Percentiles rank a stretch among this genome's conserved stretches.
phyloP scores from a whole-genome alignment of 1,139 yeast genomes.

The Kazachstania sp. region DNA sequence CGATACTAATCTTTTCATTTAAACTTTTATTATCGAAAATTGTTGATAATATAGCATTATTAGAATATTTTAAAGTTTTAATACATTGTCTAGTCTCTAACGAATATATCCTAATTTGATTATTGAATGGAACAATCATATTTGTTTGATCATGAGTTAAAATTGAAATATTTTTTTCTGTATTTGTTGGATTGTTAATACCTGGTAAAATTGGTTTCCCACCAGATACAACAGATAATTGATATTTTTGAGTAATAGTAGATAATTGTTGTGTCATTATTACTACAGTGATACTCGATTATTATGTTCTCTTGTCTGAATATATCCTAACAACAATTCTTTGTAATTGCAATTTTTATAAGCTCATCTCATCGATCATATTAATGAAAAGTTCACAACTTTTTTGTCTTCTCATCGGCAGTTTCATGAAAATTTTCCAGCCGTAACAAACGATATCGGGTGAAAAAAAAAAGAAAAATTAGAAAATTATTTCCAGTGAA shows the following conservation, averaged over 20 bases:
- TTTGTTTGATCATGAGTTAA: slow-evolving; percentile 52
- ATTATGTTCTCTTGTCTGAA: too few relatives aligned
- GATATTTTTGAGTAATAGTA: slow-evolving; percentile 32
- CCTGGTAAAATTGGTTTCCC: slow-evolving; percentile 46
- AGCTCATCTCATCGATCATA: background rate
- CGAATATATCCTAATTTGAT: slow-evolving; percentile 67
- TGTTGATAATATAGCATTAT: slow-evolving; percentile 21
- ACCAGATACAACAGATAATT: slow-evolving; percentile 53
- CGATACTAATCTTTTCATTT: slow-evolving; percentile 9
- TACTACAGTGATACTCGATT: background rate
- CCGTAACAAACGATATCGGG: background rate
- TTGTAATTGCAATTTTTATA: too few relatives aligned
- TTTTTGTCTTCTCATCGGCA: background rate
- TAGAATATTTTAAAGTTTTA: slow-evolving; percentile 47
- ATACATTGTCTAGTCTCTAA: slow-evolving; percentile 72
- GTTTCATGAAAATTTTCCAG: background rate
- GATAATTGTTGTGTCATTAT: slow-evolving; percentile 1
- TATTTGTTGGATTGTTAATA: slow-evolving; percentile 15
- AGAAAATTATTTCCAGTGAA: too few relatives aligned
- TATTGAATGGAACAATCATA: slow-evolving; percentile 56
- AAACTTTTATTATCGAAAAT: slow-evolving; percentile 18
- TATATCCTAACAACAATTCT: too few relatives aligned
- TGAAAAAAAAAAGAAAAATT: too few relatives aligned
- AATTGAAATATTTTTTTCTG: slow-evolving; percentile 23
- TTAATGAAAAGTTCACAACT: too few relatives aligned